A percentile compares a stretch with the other conserved stretches of the same genome.
These are phyloP conservation scores for Blumeria graminis DNA, from an alignment of 2,329 filamentous ascomycete genomes.

Conservation along the genomic window DNA sequence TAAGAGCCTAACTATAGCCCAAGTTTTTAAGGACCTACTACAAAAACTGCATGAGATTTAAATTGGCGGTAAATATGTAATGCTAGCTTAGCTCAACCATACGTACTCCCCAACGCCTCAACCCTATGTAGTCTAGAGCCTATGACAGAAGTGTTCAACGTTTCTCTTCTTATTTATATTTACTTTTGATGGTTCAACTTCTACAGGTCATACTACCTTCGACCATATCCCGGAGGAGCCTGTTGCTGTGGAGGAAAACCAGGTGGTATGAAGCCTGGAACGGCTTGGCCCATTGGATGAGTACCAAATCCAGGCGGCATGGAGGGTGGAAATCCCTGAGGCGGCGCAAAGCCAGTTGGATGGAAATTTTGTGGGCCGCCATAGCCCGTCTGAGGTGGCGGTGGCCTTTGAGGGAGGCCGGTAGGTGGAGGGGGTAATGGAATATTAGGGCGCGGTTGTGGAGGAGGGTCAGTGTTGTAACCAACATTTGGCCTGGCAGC, in stretches of 20 bases:
- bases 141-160: too few relatives aligned
- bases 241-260: constrained; percentile 11
- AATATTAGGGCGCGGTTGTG: constrained; percentile 18
- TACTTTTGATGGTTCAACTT: too few relatives aligned
- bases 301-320: constrained; percentile 20
- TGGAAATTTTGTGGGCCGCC: constrained; percentile 35
- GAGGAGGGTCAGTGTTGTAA: constrained; percentile 15
- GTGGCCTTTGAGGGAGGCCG: constrained; percentile 38
- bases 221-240: constrained; percentile 11
- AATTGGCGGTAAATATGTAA: too few relatives aligned
- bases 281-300: constrained; percentile 9
- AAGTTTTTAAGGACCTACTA: too few relatives aligned
- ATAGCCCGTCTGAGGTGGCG: constrained; percentile 41
- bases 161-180: too few relatives aligned
- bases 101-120: too few relatives aligned
- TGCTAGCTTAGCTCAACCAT: too few relatives aligned
- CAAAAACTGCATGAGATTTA: too few relatives aligned
- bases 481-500: constrained; percentile 8
- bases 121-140: too few relatives aligned
- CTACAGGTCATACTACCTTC: constrained; percentile 3
- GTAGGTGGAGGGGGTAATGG: constrained; percentile 32
- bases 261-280: constrained; percentile 11
- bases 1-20: too few relatives aligned
- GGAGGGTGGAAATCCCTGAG: constrained; percentile 20
- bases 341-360: constrained; percentile 20